These are phyloP conservation scores for Rhizoclosmatium globosum DNA, from an alignment of 192 early-diverging fungal genomes.

Conservation along the genomic window DNA sequence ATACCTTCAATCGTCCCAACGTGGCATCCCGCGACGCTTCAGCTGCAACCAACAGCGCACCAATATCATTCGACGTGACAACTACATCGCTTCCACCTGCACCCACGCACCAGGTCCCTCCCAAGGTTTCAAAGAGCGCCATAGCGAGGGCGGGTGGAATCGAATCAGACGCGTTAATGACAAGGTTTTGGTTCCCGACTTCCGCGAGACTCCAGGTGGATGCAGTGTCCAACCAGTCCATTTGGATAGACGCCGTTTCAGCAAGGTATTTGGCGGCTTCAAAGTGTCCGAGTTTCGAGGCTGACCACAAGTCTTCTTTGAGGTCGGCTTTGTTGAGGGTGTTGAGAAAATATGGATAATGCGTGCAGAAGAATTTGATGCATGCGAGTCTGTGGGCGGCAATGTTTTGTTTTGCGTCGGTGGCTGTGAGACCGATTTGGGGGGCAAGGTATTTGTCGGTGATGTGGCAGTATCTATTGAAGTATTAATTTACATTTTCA, in stretches of 20 bases:
- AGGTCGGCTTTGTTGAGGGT: slow-evolving; percentile 4
- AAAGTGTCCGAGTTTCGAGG: slow-evolving; percentile 11
- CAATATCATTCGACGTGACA: slow-evolving; percentile 18
- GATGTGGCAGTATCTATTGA: slow-evolving; percentile 18
- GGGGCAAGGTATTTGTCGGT: slow-evolving; percentile 17
- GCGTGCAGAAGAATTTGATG: slow-evolving; percentile 12
- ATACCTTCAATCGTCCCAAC: slow-evolving; percentile 3
- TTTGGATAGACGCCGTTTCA: slow-evolving; percentile 14
- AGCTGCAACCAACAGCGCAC: slow-evolving; percentile 29
- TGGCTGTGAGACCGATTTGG: slow-evolving; percentile 19
- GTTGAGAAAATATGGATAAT: background rate
- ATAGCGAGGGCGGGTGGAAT: slow-evolving; percentile 29
- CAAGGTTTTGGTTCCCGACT: background rate
- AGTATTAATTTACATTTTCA: background rate
- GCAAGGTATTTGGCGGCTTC: slow-evolving; percentile 22
- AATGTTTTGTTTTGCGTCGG: background rate
- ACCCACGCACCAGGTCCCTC: slow-evolving; percentile 18
- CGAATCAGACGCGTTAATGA: background rate
- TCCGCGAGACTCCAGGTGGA: slow-evolving; percentile 10
- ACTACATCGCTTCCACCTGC: background rate
- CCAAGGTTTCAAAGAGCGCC: slow-evolving; percentile 32
- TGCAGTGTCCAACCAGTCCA: slow-evolving; percentile 35
- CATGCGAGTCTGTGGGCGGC: background rate
- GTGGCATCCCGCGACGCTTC: slow-evolving; percentile 5
- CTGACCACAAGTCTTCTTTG: slow-evolving; percentile 15